A percentile compares a stretch with the other conserved stretches of the same genome.
Conservation (phyloP, 1,284 basidiomycete species). For the Erythrobasidium hasegawianum region DNA sequence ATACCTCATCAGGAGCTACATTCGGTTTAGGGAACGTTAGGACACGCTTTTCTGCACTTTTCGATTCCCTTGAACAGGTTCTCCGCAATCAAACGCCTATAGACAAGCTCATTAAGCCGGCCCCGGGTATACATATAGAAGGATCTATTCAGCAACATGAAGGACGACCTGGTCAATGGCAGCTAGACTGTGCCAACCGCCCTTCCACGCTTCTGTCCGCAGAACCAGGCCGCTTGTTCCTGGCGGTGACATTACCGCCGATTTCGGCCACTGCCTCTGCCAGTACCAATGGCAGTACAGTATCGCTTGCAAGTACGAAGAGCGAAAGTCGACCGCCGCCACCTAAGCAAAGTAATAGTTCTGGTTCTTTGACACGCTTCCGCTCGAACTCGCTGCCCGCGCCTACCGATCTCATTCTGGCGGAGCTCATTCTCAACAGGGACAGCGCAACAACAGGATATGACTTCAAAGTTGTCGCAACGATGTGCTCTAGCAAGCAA, state of each 20-base stretch:
- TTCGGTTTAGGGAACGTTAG: slow-evolving; percentile 57
- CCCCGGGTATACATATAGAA: slow-evolving; percentile 41
- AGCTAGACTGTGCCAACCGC: neutral
- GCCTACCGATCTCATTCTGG: slow-evolving; percentile 1
- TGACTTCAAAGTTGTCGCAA: slow-evolving; percentile 8
- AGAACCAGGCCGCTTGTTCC: neutral
- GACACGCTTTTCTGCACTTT: slow-evolving; percentile 36
- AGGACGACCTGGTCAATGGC: neutral
- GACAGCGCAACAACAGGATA: slow-evolving; percentile 1
- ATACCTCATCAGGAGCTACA: slow-evolving; percentile 70
- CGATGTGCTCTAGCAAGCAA: neutral
- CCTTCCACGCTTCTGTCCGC: neutral
- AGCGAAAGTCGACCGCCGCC: slow-evolving; percentile 66
- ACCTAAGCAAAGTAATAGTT: slow-evolving; percentile 59
- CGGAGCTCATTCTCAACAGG: slow-evolving; percentile 9
- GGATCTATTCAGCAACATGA: slow-evolving; percentile 37
- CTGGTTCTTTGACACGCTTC: slow-evolving; percentile 33
- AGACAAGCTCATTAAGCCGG: slow-evolving; percentile 39
- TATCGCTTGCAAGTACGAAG: slow-evolving; percentile 53
- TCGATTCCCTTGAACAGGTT: slow-evolving; percentile 47
- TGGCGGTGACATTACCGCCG: neutral
- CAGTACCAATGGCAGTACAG: no score
- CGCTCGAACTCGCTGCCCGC: slow-evolving; percentile 17
- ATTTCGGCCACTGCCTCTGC: neutral
- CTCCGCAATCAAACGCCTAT: slow-evolving; percentile 44